A percentile compares a stretch with the other conserved stretches of the same genome.
Conservation (phyloP, 306 rosid species). For the Lathyrus oleraceus region DNA sequence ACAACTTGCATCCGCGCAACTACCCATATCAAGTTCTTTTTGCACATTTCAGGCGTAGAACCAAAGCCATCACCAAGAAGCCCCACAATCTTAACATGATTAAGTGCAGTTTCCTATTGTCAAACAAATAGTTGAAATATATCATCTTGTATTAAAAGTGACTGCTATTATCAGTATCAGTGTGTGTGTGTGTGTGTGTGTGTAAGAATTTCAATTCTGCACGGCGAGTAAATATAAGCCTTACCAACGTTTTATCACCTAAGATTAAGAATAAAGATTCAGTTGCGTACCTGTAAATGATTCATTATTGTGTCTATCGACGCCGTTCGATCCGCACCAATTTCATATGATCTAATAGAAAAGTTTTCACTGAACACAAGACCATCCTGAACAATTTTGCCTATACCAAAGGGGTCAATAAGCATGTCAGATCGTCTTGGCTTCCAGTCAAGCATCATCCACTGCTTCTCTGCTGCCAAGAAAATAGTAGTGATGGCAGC, state of each 20-base stretch:
- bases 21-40: constrained; percentile 96
- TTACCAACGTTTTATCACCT: not conserved
- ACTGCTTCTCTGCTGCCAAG: constrained; percentile 98
- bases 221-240: constrained; percentile 1
- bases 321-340: constrained; percentile 99
- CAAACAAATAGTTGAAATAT: constrained; percentile 32
- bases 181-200: too few species aligned
- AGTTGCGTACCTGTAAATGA: constrained; percentile 78
- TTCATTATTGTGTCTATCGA: constrained; percentile 96
- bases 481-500: constrained; percentile 98
- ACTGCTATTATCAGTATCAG: not conserved
- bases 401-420: constrained; percentile 86
- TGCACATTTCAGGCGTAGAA: constrained; percentile 94
- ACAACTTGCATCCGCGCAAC: constrained; percentile 94
- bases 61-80: constrained; percentile 97
- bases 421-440: constrained; percentile 94
- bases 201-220: constrained; percentile 4
- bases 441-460: constrained; percentile 99
- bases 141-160: constrained; percentile 1
- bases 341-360: constrained; percentile 96
- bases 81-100: constrained; percentile 92
- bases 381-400: constrained; percentile 96
- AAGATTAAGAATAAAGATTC: constrained; percentile 1
- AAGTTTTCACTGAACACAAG: constrained; percentile 87
- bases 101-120: constrained; percentile 92